A percentile compares a stretch with the other conserved stretches of the same genome.
Conservation (phyloP, 2,329 filamentous ascomycete genomes). For the Alternaria conjuncta region DNA sequence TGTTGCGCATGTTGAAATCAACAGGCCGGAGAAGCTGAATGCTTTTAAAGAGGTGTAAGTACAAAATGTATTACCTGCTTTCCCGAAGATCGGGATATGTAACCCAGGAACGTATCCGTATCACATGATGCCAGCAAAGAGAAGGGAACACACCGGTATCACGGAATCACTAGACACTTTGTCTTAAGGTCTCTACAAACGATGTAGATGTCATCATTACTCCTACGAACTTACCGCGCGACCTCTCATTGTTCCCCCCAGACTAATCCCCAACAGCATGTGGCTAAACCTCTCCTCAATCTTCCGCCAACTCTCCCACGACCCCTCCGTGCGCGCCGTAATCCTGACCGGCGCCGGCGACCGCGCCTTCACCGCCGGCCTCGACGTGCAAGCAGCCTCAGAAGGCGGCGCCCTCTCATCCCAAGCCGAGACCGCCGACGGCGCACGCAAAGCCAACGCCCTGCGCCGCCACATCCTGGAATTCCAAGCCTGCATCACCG, state of each 20-base stretch:
- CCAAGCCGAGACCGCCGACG: slow-evolving; percentile 57
- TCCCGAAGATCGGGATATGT: accelerated
- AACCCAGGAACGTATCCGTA: too few relatives aligned
- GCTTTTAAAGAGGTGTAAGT: slow-evolving; percentile 74
- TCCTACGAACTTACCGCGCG: too few relatives aligned
- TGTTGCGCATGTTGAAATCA: slow-evolving; percentile 92
- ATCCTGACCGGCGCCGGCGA: slow-evolving; percentile 82
- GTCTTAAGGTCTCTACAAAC: too few relatives aligned
- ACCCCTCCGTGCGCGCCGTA: slow-evolving; percentile 76
- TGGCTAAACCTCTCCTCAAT: slow-evolving; percentile 80
- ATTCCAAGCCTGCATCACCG: slow-evolving; percentile 79
- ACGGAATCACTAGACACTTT: too few relatives aligned
- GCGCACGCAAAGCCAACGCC: slow-evolving; percentile 62
- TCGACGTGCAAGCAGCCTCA: slow-evolving; percentile 78
- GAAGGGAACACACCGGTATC: too few relatives aligned
- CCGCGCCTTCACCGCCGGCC: slow-evolving; percentile 81
- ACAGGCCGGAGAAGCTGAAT: slow-evolving; percentile 85
- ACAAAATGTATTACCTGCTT: not conserved
- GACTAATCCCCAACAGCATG: too few relatives aligned
- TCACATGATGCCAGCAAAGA: not conserved
- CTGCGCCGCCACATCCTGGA: slow-evolving; percentile 72
- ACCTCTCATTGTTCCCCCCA: too few relatives aligned
- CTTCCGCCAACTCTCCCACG: slow-evolving; percentile 74
- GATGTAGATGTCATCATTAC: too few relatives aligned
- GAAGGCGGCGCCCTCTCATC: slow-evolving; percentile 57